phyloP scores from a whole-genome alignment of 495 filamentous ascomycete genomes.

The Penicillium arizonense region DNA sequence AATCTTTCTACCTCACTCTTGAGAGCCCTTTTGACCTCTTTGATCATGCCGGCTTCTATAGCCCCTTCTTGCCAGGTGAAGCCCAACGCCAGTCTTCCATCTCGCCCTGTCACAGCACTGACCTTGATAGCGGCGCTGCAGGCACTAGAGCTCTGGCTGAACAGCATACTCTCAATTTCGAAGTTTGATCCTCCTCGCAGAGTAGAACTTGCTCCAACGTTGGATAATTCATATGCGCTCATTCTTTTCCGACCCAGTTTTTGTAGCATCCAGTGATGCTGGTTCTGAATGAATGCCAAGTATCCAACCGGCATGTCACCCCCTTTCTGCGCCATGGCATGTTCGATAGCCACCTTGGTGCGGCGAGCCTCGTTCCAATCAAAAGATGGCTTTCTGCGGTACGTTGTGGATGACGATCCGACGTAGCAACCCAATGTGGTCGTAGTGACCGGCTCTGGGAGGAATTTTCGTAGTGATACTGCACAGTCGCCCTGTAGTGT shows the following conservation, averaged over 20 bases:
- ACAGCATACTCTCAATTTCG: constrained; percentile 8
- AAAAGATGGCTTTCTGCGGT: background rate
- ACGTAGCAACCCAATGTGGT: constrained; percentile 8
- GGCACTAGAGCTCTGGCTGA: constrained; percentile 13
- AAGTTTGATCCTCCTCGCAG: background rate
- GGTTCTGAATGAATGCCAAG: constrained; percentile 5
- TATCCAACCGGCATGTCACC: constrained; percentile 11
- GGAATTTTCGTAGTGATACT: constrained; percentile 2
- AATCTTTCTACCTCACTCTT: background rate
- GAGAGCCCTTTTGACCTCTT: background rate
- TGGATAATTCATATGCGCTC: constrained; percentile 6
- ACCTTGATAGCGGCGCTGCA: constrained; percentile 12
- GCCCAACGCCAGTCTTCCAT: constrained; percentile 6
- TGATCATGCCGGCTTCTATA: background rate
- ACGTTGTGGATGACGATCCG: background rate
- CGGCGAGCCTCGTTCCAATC: constrained; percentile 6
- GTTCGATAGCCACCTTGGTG: constrained; percentile 2
- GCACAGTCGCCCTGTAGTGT: constrained; percentile 6
- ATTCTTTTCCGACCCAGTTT: constrained; percentile 7
- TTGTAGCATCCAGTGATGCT: constrained; percentile 9
- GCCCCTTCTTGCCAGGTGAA: constrained; percentile 12
- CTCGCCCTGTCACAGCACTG: constrained; percentile 11
- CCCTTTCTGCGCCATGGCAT: background rate
- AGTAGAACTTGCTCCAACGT: constrained; percentile 1
- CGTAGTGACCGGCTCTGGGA: background rate